Conservation (phyloP, 257 asterid genomes). For the Nicotiana benthamiana region DNA sequence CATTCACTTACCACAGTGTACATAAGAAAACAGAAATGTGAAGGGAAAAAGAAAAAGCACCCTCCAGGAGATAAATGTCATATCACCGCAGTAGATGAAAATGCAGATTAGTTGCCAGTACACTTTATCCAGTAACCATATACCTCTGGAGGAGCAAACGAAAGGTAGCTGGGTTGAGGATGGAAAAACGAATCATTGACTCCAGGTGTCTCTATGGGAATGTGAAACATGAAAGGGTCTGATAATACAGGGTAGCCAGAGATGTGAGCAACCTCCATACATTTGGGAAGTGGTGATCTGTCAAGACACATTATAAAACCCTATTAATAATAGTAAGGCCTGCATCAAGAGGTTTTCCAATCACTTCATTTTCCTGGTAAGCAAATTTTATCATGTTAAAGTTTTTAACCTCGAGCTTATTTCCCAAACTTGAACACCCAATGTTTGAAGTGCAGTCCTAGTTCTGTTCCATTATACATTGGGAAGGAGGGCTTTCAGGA, state of each 20-base stretch:
- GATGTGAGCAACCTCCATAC: constrained; percentile 46
- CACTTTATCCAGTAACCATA: constrained; percentile 4
- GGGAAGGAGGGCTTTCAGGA: background rate
- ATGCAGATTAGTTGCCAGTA: background rate
- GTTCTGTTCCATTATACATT: background rate
- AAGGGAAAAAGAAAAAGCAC: background rate
- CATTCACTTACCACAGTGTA: background rate
- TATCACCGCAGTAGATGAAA: background rate
- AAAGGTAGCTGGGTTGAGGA: constrained; percentile 46
- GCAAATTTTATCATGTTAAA: background rate
- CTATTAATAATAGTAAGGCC: background rate
- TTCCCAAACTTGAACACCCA: background rate
- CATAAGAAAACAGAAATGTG: background rate
- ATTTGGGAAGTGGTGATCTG: constrained; percentile 71
- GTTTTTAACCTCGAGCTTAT: background rate
- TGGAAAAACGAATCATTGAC: constrained; percentile 25
- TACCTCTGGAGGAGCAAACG: constrained; percentile 96
- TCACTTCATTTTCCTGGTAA: background rate
- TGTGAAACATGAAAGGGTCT: constrained; percentile 42
- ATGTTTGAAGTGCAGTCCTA: background rate
- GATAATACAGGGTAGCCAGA: constrained; percentile 60
- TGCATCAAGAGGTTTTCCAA: background rate
- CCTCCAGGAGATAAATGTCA: background rate
- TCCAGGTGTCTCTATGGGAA: constrained; percentile 56
- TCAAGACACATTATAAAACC: constrained; percentile 8